Percentiles rank a stretch among this genome's conserved stretches.
phyloP scores from a whole-genome alignment of 192 early-diverging fungal species.

The Mortierella claussenii region DNA sequence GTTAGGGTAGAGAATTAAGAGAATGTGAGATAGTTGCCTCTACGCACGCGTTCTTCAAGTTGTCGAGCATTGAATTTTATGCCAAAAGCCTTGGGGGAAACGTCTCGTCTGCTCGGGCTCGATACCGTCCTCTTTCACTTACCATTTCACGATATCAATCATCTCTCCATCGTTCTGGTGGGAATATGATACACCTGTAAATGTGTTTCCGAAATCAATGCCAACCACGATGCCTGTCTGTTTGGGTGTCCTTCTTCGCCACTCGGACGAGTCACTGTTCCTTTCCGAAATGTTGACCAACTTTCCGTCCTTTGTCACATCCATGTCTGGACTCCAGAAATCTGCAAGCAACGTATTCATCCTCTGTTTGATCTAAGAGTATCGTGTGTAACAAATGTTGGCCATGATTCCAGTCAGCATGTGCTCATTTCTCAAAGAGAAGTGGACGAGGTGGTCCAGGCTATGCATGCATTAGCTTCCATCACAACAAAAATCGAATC shows the following conservation, averaged over 20 bases:
- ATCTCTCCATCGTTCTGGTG: slow-evolving; percentile 41
- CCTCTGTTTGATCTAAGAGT: slow-evolving; percentile 23
- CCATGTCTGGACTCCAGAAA: slow-evolving; percentile 30
- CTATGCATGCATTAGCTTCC: too few species aligned
- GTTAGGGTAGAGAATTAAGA: background rate
- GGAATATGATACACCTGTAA: slow-evolving; percentile 33
- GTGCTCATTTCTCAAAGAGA: too few species aligned
- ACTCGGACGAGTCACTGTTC: background rate
- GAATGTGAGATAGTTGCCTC: background rate
- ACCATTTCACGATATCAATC: slow-evolving; percentile 50
- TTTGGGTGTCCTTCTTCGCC: slow-evolving; percentile 4
- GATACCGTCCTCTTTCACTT: too few species aligned
- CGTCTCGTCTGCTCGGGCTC: too few species aligned
- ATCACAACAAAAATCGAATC: background rate
- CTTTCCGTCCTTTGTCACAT: slow-evolving; percentile 25
- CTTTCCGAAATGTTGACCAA: slow-evolving; percentile 1
- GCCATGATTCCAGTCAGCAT: too few species aligned
- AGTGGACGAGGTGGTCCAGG: too few species aligned
- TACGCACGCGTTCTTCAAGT: too few species aligned
- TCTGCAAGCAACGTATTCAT: slow-evolving; percentile 20
- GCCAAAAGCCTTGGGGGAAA: too few species aligned
- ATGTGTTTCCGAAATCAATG: slow-evolving; percentile 43
- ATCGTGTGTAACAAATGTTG: too few species aligned
- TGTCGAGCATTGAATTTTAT: too few species aligned
- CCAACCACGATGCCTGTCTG: slow-evolving; percentile 33